Conservation (phyloP, 768 basidiomycete species). For the Dioszegia aurantiaca region DNA sequence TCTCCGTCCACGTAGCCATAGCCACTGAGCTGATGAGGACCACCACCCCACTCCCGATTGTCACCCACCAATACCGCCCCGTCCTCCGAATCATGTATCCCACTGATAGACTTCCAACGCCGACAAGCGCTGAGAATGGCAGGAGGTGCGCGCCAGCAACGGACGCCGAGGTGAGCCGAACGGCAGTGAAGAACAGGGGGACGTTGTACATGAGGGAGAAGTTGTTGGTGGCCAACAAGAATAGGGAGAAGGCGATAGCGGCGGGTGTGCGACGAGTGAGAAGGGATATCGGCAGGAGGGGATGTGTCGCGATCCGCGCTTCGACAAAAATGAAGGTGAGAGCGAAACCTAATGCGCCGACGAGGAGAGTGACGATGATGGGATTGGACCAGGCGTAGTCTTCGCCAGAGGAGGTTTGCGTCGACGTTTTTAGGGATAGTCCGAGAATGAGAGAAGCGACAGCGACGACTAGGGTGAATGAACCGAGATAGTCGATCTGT, state of each 20-base stretch:
- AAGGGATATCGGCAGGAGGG: conserved; percentile 78
- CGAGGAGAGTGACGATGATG: conserved; percentile 64
- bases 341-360: conserved; percentile 60
- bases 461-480: conserved; percentile 39
- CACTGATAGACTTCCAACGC: conserved; percentile 78
- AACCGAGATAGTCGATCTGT: conserved; percentile 47
- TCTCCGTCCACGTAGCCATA: conserved; percentile 66
- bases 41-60: conserved; percentile 51
- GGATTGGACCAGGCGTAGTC: conserved; percentile 70
- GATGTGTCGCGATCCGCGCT: conserved; percentile 70
- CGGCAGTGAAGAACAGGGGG: conserved; percentile 84
- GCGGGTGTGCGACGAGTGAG: conserved; percentile 69
- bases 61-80: conserved; percentile 68
- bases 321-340: conserved; percentile 73
- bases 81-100: conserved; percentile 70
- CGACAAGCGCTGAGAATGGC: conserved; percentile 80
- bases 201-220: conserved; percentile 67
- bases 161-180: conserved; percentile 66
- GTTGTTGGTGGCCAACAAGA: conserved; percentile 55
- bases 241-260: conserved; percentile 73
- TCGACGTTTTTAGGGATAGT: conserved; percentile 51
- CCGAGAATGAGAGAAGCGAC: conserved; percentile 45
- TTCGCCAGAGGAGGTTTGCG: conserved; percentile 58
- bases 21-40: conserved; percentile 62
- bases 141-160: conserved; percentile 77